phyloP scores from a whole-genome alignment of 345 rosid genomes.

The Euphorbia peplus region DNA sequence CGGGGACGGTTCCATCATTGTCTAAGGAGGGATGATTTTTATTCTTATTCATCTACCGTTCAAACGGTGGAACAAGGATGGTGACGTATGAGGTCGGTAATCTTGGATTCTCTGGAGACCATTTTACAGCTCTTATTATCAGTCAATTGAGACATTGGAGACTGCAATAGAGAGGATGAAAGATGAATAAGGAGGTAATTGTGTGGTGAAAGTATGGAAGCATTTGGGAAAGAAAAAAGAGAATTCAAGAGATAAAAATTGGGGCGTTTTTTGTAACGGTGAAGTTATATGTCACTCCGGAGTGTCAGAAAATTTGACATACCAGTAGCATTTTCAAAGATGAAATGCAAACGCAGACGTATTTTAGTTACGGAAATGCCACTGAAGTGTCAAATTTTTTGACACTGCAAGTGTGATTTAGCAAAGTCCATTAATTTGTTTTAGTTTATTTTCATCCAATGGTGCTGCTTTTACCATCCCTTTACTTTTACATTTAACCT shows the following conservation, averaged over 20 bases:
- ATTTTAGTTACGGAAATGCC: too few species aligned
- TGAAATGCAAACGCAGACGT: too few species aligned
- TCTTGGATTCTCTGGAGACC: conserved; percentile 3
- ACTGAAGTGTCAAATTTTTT: too few species aligned
- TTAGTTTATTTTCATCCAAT: not conserved
- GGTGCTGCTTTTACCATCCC: not conserved
- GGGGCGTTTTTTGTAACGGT: not conserved
- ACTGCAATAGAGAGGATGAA: not conserved
- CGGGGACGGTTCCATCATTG: conserved; percentile 19
- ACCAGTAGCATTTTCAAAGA: too few species aligned
- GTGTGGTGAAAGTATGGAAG: not conserved
- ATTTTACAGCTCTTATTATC: conserved; percentile 3
- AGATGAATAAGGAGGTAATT: not conserved
- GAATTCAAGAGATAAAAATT: not conserved
- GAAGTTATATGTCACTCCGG: too few species aligned
- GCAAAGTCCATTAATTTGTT: too few species aligned
- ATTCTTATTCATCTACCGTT: conserved; percentile 7
- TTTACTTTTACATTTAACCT: not conserved
- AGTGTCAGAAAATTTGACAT: too few species aligned
- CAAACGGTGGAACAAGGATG: conserved; percentile 10
- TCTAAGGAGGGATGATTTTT: not conserved
- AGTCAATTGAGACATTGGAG: not conserved
- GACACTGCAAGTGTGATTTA: too few species aligned
- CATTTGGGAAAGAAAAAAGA: conserved; percentile 6
- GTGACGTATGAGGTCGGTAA: conserved; percentile 7